Evolutionary conservation across 805 yeast genomes (phyloP).

Genomic region (Vanderwaltozyma yarrowii): DNA sequence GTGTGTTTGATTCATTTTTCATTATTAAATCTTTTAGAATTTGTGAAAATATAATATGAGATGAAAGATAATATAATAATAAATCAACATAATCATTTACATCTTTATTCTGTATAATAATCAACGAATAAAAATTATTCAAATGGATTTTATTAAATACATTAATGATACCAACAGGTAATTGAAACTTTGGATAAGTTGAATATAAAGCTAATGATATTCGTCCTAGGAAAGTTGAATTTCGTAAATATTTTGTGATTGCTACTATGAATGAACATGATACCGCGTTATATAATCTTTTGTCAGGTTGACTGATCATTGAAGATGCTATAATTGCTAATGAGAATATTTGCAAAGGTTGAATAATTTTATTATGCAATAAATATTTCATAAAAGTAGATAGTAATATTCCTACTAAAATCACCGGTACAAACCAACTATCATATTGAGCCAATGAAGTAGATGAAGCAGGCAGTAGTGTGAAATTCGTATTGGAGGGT

Average conservation of each 20-base stretch:
- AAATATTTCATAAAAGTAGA: constrained; percentile 16
- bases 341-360: constrained; percentile 21
- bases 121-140: too few relatives aligned
- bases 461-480: neutral
- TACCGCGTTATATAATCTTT: constrained; percentile 22
- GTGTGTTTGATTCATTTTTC: neutral
- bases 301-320: constrained; percentile 25
- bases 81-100: neutral
- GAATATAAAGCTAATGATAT: neutral
- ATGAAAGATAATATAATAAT: constrained; percentile 16
- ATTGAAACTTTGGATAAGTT: too few relatives aligned
- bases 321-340: constrained; percentile 25
- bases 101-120: neutral
- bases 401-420: constrained; percentile 8
- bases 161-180: too few relatives aligned
- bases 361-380: constrained; percentile 14
- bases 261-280: constrained; percentile 16
- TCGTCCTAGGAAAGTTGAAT: neutral
- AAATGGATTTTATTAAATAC: too few relatives aligned
- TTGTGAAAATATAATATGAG: constrained; percentile 22
- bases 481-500: constrained; percentile 10
- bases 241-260: neutral
- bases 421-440: constrained; percentile 1
- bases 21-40: constrained; percentile 5
- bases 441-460: neutral